Conservation (phyloP, 495 filamentous ascomycete genomes). For the Daldinia decipiens region DNA sequence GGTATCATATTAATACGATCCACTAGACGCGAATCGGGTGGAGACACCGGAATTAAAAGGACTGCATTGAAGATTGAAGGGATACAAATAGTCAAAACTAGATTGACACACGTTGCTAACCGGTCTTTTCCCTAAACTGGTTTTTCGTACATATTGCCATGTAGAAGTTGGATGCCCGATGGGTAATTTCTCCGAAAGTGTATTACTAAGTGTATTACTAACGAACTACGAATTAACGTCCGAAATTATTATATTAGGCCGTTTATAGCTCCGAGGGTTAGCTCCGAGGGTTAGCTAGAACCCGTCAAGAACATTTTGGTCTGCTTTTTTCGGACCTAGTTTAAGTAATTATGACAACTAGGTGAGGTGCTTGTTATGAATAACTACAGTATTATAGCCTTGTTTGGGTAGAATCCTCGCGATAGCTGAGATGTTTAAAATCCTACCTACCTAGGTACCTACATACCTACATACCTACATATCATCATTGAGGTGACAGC, state of each 20-base stretch:
- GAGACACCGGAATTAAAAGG: not conserved
- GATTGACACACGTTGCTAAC: not conserved
- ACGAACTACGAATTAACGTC: too few relatives aligned
- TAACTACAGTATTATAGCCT: not conserved
- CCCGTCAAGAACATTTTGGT: constrained; percentile 19
- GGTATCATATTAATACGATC: constrained; percentile 10
- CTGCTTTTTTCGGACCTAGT: not conserved
- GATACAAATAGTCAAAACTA: not conserved
- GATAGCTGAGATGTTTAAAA: too few relatives aligned
- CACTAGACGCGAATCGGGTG: not conserved
- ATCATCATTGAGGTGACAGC: not conserved
- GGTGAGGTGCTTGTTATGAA: too few relatives aligned
- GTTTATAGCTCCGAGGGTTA: constrained; percentile 9
- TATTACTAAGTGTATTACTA: not conserved
- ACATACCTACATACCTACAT: too few relatives aligned
- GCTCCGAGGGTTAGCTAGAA: constrained; percentile 16
- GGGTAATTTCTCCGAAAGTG: constrained; percentile 16
- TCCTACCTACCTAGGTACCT: not conserved
- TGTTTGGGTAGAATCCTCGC: not conserved
- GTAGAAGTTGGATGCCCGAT: constrained; percentile 7
- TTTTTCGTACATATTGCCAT: not conserved
- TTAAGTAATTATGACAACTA: not conserved
- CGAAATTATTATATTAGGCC: constrained; percentile 7
- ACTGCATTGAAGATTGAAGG: not conserved
- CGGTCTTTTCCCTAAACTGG: constrained; percentile 1